These are phyloP conservation scores for Triticum dicoccoides DNA, from an alignment of 176 grass and related monocot species.

Conservation along the genomic window DNA sequence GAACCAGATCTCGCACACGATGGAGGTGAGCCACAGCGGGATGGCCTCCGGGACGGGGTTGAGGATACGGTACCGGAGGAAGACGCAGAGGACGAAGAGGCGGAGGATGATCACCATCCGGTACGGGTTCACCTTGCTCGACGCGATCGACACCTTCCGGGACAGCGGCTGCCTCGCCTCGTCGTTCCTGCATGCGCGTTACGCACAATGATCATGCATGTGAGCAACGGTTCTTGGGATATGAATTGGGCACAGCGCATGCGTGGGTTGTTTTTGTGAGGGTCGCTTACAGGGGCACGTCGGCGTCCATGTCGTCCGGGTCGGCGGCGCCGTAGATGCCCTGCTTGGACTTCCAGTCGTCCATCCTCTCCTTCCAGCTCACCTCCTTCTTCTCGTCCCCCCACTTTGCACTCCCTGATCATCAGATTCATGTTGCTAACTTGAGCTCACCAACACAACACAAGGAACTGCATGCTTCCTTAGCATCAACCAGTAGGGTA, in stretches of 20 bases:
- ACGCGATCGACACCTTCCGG: constrained; percentile 91
- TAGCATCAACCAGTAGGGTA: not conserved
- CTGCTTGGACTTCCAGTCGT: constrained; percentile 98
- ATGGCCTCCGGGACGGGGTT: constrained; percentile 83
- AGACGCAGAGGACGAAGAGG: constrained; percentile 75
- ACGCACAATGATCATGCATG: no score
- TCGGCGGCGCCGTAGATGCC: constrained; percentile 54
- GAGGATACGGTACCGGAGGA: constrained; percentile 82
- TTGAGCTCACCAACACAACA: not conserved
- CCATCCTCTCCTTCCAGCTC: constrained; percentile 98
- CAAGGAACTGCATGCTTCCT: not conserved
- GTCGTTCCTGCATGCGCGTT: constrained; percentile 31
- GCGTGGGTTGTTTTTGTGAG: no score
- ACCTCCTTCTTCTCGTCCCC: constrained; percentile 87
- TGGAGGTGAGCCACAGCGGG: constrained; percentile 82
- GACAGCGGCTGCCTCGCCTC: constrained; percentile 94
- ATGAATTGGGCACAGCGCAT: no score
- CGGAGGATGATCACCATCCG: constrained; percentile 89
- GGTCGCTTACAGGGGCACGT: constrained; percentile 47
- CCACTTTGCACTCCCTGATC: constrained; percentile 73
- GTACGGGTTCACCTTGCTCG: constrained; percentile 97
- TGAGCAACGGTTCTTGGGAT: no score
- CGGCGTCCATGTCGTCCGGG: constrained; percentile 77
- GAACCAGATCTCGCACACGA: constrained; percentile 97
- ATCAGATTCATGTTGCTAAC: not conserved